phyloP scores from a whole-genome alignment of 768 basidiomycete genomes.

The Hysterangium stoloniferum region DNA sequence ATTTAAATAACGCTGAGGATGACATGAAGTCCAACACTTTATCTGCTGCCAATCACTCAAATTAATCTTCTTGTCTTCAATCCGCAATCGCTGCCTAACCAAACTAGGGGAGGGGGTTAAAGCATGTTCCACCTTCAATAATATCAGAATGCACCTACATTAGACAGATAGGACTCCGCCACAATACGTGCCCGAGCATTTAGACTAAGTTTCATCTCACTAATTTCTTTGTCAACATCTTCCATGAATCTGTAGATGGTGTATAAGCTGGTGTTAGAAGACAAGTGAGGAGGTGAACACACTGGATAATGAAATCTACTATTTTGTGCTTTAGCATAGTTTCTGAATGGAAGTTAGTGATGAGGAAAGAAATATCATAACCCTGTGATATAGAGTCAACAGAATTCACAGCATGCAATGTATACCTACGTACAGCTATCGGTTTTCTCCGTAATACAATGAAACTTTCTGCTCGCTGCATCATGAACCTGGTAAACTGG shows the following conservation, averaged over 20 bases:
- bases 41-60: neutral
- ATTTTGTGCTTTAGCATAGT: conserved; percentile 99
- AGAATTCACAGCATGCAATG: neutral
- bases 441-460: conserved; percentile 94
- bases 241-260: conserved; percentile 92
- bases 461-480: conserved; percentile 97
- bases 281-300: conserved; percentile 22
- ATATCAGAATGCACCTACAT: conserved; percentile 51
- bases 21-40: neutral
- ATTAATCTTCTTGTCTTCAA: neutral
- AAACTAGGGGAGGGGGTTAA: conserved; percentile 11
- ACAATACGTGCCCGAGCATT: conserved; percentile 96
- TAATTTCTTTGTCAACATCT: conserved; percentile 98
- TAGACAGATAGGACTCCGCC: conserved; percentile 89
- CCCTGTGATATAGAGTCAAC: conserved; percentile 44
- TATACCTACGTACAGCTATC: conserved; percentile 51
- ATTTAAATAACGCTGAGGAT: neutral
- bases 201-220: conserved; percentile 96
- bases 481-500: conserved; percentile 98
- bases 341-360: conserved; percentile 94
- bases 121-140: neutral
- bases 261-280: conserved; percentile 6
- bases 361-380: conserved; percentile 97
- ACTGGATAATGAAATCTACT: conserved; percentile 99
- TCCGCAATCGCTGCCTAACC: conserved; percentile 3